Conservation (phyloP, 163 green algal species). For the Prototheca wickerhamii region DNA sequence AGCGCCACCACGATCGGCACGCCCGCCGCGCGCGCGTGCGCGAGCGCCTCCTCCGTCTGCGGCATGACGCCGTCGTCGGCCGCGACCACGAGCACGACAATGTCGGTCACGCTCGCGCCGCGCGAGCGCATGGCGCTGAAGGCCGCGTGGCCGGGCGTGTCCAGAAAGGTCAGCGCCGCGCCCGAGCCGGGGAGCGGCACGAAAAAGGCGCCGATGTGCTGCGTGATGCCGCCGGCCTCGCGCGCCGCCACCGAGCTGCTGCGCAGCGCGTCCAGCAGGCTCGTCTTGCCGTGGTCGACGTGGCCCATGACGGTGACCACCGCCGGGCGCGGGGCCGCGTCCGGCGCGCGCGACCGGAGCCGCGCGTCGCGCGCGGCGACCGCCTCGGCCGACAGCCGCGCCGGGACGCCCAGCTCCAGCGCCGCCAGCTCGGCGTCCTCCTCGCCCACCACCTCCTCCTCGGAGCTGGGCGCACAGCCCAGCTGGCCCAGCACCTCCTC, state of each 20-base stretch:
- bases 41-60: constrained; percentile 91
- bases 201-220: constrained; percentile 69
- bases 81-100: constrained; percentile 95
- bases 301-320: constrained; percentile 99
- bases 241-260: constrained; percentile 77
- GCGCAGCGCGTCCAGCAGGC: constrained; percentile 91
- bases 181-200: neutral
- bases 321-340: constrained; percentile 60
- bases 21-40: constrained; percentile 79
- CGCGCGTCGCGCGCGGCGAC: constrained; percentile 37
- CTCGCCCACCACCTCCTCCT: constrained; percentile 44
- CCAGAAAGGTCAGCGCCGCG: constrained; percentile 83
- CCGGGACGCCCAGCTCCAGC: constrained; percentile 51
- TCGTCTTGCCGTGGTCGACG: constrained; percentile 99
- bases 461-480: constrained; percentile 35
- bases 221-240: constrained; percentile 98
- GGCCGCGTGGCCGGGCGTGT: constrained; percentile 96
- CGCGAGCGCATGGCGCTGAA: constrained; percentile 96
- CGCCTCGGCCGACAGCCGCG: constrained; percentile 16
- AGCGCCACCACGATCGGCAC: constrained; percentile 95
- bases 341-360: constrained; percentile 48
- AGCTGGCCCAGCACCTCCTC: constrained; percentile 46
- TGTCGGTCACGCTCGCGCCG: constrained; percentile 90
- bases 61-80: constrained; percentile 93
- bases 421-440: constrained; percentile 71